These are phyloP conservation scores for Cyclotella baltica DNA, from an alignment of 108 stramenopile species.

Conservation along the genomic window DNA sequence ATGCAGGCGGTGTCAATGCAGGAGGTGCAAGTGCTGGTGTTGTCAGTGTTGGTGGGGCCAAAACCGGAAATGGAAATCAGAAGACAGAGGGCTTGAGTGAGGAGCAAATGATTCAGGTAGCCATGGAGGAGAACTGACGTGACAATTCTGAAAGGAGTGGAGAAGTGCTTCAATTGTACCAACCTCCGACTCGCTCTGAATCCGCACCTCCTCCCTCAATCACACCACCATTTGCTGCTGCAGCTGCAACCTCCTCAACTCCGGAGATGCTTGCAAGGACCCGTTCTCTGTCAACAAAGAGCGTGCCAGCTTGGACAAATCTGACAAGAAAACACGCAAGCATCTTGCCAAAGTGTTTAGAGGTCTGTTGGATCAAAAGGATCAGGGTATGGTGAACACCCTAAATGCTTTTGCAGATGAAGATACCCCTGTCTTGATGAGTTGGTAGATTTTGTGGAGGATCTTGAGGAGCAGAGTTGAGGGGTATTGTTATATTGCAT, in stretches of 20 bases:
- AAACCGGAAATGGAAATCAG: background rate
- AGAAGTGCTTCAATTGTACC: background rate
- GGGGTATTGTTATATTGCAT: no score
- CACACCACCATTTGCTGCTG: no score
- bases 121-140: no score
- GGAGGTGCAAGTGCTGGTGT: no score
- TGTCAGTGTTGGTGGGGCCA: no score
- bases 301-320: background rate
- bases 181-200: background rate
- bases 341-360: background rate
- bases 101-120: no score
- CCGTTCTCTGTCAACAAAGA: background rate
- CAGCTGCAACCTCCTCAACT: background rate
- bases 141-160: no score
- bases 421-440: background rate
- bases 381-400: background rate
- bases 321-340: background rate
- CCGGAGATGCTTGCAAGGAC: background rate
- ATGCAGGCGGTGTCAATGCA: no score
- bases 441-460: background rate
- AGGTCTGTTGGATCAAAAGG: no score
- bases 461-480: background rate
- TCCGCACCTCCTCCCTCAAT: background rate
- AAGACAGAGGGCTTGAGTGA: background rate
- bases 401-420: background rate